Base-by-base conservation (phyloP, 2,329 filamentous ascomycete genomes). In the Pseudogymnoascus sp. region DNA sequence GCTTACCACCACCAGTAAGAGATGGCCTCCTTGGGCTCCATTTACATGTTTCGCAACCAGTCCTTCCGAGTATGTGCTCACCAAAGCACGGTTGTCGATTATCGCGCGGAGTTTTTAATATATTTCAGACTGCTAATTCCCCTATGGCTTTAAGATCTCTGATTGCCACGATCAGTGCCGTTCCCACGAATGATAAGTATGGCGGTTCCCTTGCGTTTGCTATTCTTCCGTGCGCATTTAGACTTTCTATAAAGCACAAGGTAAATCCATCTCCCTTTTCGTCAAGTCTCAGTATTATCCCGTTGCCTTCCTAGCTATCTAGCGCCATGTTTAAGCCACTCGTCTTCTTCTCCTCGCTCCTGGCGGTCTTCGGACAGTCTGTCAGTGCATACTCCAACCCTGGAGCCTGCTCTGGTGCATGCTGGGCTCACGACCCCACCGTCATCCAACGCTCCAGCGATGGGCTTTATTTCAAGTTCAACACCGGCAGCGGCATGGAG, bases 381-480 rank as follows among this genome's bases (percentile, higher is more conserved):
- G 62, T 62, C 42, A 63, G 65, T 11, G 72, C 71, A 10, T 72
- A 73, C 45, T 69, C 71, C 29, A 68, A 73, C 37, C 76, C 76
- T 2, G 74, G 73, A 4, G 64, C 74, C 8, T 78, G 77, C 67
- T 73, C 71, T 36, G 75, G 76, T 23, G 65, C 70, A 31, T 78
- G 76, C 69, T 73, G 71, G 65, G 70, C 74, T 10, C 77, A 78
- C 66, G 77, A 79, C 64, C 76, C 76, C 14, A 71, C 73, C 2
- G 69, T 79, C 26, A 70, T 78, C 64, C 73, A 72, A 36, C 74
- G 76, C 12, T 61, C 69, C 51, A 63, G 69, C 59, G 77, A 79
- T 60, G 76, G 77, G 54, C 74, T 68, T 18, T 79, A 77, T 68
- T 79, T 78, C 70, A 72, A 77, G 62, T 79, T 79, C 71, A 74